These are phyloP conservation scores for Paraphoma sp. DNA, from an alignment of 2,329 filamentous ascomycete species.

Conservation along the genomic window DNA sequence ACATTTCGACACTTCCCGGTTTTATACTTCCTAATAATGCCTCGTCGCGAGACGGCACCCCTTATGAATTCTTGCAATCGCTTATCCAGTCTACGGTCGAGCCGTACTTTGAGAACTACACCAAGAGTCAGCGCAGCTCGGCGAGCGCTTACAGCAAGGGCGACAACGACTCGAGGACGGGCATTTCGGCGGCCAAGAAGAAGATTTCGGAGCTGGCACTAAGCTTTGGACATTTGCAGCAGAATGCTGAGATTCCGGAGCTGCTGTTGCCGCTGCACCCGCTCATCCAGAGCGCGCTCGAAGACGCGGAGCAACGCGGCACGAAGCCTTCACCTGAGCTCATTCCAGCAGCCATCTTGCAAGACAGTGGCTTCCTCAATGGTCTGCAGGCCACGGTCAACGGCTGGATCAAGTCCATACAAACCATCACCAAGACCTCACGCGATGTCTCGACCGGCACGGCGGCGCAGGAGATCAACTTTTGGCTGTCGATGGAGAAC, in stretches of 20 bases:
- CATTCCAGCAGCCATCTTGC: conserved; percentile 76
- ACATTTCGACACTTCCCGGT: conserved; percentile 90
- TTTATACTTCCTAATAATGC: conserved; percentile 72
- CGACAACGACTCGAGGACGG: conserved; percentile 90
- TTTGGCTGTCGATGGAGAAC: conserved; percentile 97
- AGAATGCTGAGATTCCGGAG: conserved; percentile 97
- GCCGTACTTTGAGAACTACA: conserved; percentile 97
- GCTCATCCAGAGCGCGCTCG: conserved; percentile 82
- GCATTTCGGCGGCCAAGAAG: conserved; percentile 97
- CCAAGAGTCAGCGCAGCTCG: conserved; percentile 64
- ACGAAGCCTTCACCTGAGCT: conserved; percentile 77
- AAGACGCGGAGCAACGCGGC: conserved; percentile 73
- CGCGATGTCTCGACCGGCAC: conserved; percentile 80
- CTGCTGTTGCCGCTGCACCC: conserved; percentile 87
- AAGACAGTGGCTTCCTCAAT: conserved; percentile 92
- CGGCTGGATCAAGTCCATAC: conserved; percentile 98
- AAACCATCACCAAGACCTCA: conserved; percentile 92
- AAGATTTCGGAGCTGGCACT: conserved; percentile 93
- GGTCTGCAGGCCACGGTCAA: conserved; percentile 93
- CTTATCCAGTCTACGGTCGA: conserved; percentile 89
- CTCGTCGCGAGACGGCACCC: conserved; percentile 77
- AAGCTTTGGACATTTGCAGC: conserved; percentile 87
- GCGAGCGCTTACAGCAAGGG: conserved; percentile 69
- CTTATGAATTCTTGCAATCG: conserved; percentile 91
- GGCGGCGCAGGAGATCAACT: conserved; percentile 97